These are phyloP conservation scores for Calonectria pauciramosa DNA, from an alignment of 2,329 filamentous ascomycete genomes.

Conservation along the genomic window DNA sequence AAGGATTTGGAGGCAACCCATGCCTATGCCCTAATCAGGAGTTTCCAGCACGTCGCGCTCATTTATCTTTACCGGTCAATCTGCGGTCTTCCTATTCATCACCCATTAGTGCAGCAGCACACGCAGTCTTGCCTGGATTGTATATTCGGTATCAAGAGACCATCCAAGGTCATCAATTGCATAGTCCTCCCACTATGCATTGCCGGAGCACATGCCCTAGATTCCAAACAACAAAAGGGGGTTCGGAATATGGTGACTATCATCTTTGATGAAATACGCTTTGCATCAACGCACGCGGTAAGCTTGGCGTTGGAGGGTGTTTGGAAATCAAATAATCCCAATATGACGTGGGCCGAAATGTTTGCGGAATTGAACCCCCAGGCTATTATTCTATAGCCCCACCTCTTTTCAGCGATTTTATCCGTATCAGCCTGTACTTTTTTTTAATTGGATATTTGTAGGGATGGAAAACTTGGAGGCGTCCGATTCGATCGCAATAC, in stretches of 20 bases:
- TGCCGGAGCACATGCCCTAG: conserved; percentile 52
- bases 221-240: conserved; percentile 42
- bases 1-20: conserved; percentile 49
- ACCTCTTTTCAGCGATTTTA: neutral
- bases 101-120: conserved; percentile 56
- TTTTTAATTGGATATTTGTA: neutral
- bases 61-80: conserved; percentile 60
- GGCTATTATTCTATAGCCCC: conserved; percentile 39
- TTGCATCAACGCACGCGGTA: conserved; percentile 55
- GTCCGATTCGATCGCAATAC: neutral
- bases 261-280: conserved; percentile 50
- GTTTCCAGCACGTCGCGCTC: conserved; percentile 57
- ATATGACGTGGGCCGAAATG: conserved; percentile 42
- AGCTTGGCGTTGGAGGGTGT: conserved; percentile 38
- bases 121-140: conserved; percentile 53
- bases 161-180: conserved; percentile 55
- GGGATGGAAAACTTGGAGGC: neutral
- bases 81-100: conserved; percentile 53
- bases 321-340: conserved; percentile 34
- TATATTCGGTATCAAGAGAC: conserved; percentile 52
- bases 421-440: neutral
- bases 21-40: conserved; percentile 52
- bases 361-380: conserved; percentile 41
- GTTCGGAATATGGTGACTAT: conserved; percentile 38
- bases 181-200: conserved; percentile 55